These are phyloP conservation scores for Ustanciosporium gigantosporum DNA, from an alignment of 1,284 basidiomycete genomes.

Conservation along the genomic window DNA sequence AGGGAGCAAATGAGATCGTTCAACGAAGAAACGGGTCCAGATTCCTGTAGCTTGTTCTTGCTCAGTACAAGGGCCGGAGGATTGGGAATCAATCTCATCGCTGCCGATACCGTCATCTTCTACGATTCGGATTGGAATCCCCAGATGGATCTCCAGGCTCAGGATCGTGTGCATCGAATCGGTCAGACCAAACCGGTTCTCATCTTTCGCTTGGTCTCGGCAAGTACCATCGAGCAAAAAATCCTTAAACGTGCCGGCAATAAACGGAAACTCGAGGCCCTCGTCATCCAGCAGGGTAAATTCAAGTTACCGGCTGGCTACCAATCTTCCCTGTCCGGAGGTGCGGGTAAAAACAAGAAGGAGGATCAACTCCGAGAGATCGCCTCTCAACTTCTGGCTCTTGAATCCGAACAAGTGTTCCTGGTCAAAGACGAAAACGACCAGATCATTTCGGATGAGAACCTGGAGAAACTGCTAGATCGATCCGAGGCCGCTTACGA, in stretches of 20 bases:
- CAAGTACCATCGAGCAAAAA: constrained; percentile 82
- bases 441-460: constrained; percentile 76
- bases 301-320: constrained; percentile 29
- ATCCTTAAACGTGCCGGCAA: constrained; percentile 86
- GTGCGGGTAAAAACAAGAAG: constrained; percentile 63
- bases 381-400: constrained; percentile 75
- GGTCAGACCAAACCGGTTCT: constrained; percentile 73
- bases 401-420: constrained; percentile 86
- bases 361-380: constrained; percentile 62
- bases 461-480: constrained; percentile 80
- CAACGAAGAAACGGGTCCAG: constrained; percentile 72
- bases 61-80: constrained; percentile 91
- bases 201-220: constrained; percentile 77
- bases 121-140: constrained; percentile 98
- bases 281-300: constrained; percentile 87
- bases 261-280: constrained; percentile 84
- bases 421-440: constrained; percentile 74
- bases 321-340: constrained; percentile 64
- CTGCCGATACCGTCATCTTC: constrained; percentile 71
- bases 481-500: constrained; percentile 77
- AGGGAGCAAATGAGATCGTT: constrained; percentile 81
- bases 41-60: constrained; percentile 78
- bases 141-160: constrained; percentile 87
- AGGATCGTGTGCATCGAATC: constrained; percentile 92
- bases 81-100: constrained; percentile 80